Evolutionary conservation across 768 basidiomycete genomes (phyloP).

Genomic region (Suillus ampliporus): DNA sequence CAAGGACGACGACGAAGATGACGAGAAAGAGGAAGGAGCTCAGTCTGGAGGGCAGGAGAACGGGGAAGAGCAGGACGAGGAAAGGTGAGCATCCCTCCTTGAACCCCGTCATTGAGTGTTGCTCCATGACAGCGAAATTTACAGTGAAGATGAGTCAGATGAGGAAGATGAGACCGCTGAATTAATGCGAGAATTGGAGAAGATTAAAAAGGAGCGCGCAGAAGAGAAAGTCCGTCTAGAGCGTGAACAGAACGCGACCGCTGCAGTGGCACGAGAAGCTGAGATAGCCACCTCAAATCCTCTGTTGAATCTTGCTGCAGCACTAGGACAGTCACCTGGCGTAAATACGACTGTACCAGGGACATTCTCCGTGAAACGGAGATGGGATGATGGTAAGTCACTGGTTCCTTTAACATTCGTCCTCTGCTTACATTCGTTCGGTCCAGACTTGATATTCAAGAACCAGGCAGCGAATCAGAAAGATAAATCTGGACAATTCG

Average conservation of each 20-base stretch:
- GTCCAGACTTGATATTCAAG: slow-evolving; percentile 93
- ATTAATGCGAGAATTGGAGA: slow-evolving; percentile 94
- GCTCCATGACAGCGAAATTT: slow-evolving; percentile 2
- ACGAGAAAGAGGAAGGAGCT: slow-evolving; percentile 41
- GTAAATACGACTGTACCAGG: slow-evolving; percentile 77
- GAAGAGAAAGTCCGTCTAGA: slow-evolving; percentile 90
- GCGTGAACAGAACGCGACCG: slow-evolving; percentile 67
- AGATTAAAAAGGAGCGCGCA: slow-evolving; percentile 95
- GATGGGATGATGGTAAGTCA: slow-evolving; percentile 91
- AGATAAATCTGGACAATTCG: slow-evolving; percentile 79
- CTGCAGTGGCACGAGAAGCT: slow-evolving; percentile 69
- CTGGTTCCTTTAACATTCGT: slow-evolving; percentile 7
- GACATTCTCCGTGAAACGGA: slow-evolving; percentile 88
- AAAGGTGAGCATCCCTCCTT: slow-evolving; percentile 45
- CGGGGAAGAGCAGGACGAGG: slow-evolving; percentile 47
- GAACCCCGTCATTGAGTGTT: background rate
- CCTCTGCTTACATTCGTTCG: slow-evolving; percentile 12
- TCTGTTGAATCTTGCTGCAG: slow-evolving; percentile 88
- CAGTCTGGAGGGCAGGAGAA: slow-evolving; percentile 40
- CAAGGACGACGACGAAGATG: slow-evolving; percentile 85
- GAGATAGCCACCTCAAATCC: slow-evolving; percentile 91
- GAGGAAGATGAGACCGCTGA: slow-evolving; percentile 95
- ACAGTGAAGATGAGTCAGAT: slow-evolving; percentile 58
- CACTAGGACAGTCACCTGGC: slow-evolving; percentile 79
- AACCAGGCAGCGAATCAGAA: slow-evolving; percentile 85